Base-by-base conservation (phyloP, 2,329 filamentous ascomycete species). In the Neocatenulostroma microsporum region DNA sequence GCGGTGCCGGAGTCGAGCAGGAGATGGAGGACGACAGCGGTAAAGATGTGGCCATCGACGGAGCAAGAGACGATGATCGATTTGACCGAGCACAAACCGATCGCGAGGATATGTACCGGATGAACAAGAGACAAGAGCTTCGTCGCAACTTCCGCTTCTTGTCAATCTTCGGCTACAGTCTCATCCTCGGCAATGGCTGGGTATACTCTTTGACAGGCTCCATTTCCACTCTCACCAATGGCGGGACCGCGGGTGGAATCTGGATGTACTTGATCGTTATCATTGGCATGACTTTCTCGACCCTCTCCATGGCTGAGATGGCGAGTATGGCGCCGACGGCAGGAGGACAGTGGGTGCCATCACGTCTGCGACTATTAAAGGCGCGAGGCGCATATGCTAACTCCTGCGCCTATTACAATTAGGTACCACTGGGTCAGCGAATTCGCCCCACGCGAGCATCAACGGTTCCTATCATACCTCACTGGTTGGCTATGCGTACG, bases 401-500 rank as follows among this genome's bases (percentile, higher is more conserved):
- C n/a, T n/a, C n/a, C n/a, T n/a, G n/a, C n/a, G n/a, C n/a, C n/a
- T n/a, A n/a, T n/a, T n/a, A n/a, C n/a, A n/a, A n/a, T n/a, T n/a
- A n/a, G n/a, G n/a, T 33, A 33, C 13, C 30, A 8, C 21, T 8
- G 61, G 60, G 60, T 65, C 3, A 61, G 57, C 18, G 51, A 63
- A 13, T 55, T 66, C 10, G 61, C 62, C 5, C 34, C 34, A 4
- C 4, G 62, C 62, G 57, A 51, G 3, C 59, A 50, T 27, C 60
- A 61, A 36, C 59, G 54, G 21, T 60, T 64, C 41, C 51, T 66
- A 34, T 64, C 60, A 40, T 68, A 64, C 32, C 47, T 64, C 9
- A 34, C 31, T 11, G 31, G 31, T 4, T 34, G 31, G 31, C 31
- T 34, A 12, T 23, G 31, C 13, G 21, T 50, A 8, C 46, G 56